These are phyloP conservation scores for Podila minutissima DNA, from an alignment of 192 early-diverging fungal genomes.

Conservation along the genomic window DNA sequence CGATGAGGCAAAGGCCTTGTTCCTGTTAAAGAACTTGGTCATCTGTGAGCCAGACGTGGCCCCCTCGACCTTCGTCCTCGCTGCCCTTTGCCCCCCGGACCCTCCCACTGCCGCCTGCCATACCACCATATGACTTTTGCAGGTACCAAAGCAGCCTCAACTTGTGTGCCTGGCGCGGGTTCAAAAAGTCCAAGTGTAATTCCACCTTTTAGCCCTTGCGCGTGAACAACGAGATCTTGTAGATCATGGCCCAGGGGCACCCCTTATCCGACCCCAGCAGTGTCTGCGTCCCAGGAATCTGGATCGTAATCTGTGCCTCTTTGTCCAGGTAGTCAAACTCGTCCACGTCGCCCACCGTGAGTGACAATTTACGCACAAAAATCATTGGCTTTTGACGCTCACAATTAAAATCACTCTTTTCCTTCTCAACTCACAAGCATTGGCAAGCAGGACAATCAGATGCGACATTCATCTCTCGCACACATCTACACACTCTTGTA, in stretches of 20 bases:
- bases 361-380: too few species aligned
- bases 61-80: conserved; percentile 41
- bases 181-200: conserved; percentile 53
- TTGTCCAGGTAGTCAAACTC: conserved; percentile 56
- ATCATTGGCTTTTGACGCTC: too few species aligned
- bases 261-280: conserved; percentile 51
- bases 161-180: conserved; percentile 51
- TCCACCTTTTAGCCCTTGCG: conserved; percentile 52
- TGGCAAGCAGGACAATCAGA: too few species aligned
- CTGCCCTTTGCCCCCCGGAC: conserved; percentile 11
- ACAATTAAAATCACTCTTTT: too few species aligned
- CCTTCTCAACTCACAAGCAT: too few species aligned
- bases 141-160: conserved; percentile 39
- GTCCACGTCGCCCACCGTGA: conserved; percentile 48
- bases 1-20: neutral
- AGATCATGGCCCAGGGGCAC: conserved; percentile 50
- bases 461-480: too few species aligned
- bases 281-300: conserved; percentile 48
- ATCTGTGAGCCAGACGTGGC: conserved; percentile 17
- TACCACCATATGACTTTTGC: conserved; percentile 32
- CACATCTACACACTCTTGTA: too few species aligned
- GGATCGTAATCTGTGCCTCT: conserved; percentile 48
- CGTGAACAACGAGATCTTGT: conserved; percentile 51
- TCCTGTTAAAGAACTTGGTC: conserved; percentile 34
- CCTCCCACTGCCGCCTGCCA: conserved; percentile 24